phyloP scores from a whole-genome alignment of 2,329 filamentous ascomycete genomes.

The Penicillium concentricum region DNA sequence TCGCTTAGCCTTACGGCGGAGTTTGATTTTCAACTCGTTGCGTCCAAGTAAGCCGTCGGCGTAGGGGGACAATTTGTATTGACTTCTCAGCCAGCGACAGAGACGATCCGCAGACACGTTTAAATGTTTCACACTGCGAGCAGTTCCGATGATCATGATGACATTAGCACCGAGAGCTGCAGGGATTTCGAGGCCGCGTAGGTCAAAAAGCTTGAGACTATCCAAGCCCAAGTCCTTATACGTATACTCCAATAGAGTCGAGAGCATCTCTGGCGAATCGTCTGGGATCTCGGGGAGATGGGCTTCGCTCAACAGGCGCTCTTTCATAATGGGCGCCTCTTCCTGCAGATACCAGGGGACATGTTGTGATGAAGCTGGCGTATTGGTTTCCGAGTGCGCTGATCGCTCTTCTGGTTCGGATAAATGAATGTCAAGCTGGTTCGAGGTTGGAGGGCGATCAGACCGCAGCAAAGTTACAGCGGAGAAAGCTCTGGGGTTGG shows the following conservation, averaged over 20 bases:
- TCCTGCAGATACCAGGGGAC: conserved; percentile 83
- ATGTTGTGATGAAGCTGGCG: conserved; percentile 19
- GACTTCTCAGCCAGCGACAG: conserved; percentile 76
- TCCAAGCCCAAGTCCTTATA: conserved; percentile 86
- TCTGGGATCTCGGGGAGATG: conserved; percentile 64
- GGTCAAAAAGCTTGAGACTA: conserved; percentile 74
- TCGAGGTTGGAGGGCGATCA: conserved; percentile 23
- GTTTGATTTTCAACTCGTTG: conserved; percentile 85
- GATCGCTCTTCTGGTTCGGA: conserved; percentile 11
- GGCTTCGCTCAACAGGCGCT: conserved; percentile 52
- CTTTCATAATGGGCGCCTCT: conserved; percentile 47
- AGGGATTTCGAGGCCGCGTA: conserved; percentile 80
- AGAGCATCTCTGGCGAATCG: conserved; percentile 68
- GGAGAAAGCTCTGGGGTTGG: conserved; percentile 27
- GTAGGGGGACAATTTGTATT: conserved; percentile 69
- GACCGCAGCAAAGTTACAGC: conserved; percentile 20
- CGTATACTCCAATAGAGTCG: conserved; percentile 71
- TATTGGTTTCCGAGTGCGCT: neutral
- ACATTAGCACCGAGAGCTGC: conserved; percentile 84
- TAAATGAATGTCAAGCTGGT: conserved; percentile 14
- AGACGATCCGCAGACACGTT: conserved; percentile 89
- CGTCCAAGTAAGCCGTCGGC: conserved; percentile 87
- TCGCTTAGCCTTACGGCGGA: conserved; percentile 75
- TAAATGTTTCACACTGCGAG: conserved; percentile 87
- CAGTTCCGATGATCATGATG: conserved; percentile 89